Percentiles rank a stretch among this genome's conserved stretches.
These are phyloP conservation scores for Tilletia walkeri DNA, from an alignment of 1,284 basidiomycete genomes.

Conservation along the genomic window DNA sequence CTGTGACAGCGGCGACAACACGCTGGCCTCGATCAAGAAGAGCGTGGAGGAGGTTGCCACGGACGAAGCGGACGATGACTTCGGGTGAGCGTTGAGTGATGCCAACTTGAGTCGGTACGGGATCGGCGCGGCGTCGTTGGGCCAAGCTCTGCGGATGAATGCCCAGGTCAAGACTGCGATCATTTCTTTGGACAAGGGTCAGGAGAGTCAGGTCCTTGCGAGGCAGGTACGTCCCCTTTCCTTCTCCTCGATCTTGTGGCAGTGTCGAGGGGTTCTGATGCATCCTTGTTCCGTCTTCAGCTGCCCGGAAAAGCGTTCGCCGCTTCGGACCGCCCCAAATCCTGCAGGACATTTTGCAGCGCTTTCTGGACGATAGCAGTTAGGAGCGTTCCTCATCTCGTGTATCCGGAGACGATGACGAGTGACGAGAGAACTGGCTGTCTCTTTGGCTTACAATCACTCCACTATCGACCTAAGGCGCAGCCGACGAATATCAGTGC, in stretches of 20 bases:
- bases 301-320: constrained; percentile 48
- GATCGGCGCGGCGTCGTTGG: constrained; percentile 46
- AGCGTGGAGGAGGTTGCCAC: constrained; percentile 36
- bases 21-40: constrained; percentile 33
- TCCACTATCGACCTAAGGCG: too few relatives aligned
- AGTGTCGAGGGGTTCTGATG: too few relatives aligned
- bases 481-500: too few relatives aligned
- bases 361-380: constrained; percentile 16
- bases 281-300: neutral
- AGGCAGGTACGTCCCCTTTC: constrained; percentile 20
- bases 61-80: constrained; percentile 53
- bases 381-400: neutral
- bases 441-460: too few relatives aligned
- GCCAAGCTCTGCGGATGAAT: constrained; percentile 33
- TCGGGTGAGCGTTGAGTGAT: constrained; percentile 56
- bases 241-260: neutral
- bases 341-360: constrained; percentile 14
- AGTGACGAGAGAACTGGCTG: too few relatives aligned
- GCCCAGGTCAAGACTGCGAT: constrained; percentile 49
- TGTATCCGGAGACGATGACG: too few relatives aligned
- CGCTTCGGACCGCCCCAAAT: constrained; percentile 29
- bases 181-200: constrained; percentile 51
- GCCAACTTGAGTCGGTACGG: constrained; percentile 56
- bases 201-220: constrained; percentile 37
- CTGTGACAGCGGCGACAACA: constrained; percentile 43